phyloP scores from a whole-genome alignment of 305 asterid species.

The Fraxinus floribunda region DNA sequence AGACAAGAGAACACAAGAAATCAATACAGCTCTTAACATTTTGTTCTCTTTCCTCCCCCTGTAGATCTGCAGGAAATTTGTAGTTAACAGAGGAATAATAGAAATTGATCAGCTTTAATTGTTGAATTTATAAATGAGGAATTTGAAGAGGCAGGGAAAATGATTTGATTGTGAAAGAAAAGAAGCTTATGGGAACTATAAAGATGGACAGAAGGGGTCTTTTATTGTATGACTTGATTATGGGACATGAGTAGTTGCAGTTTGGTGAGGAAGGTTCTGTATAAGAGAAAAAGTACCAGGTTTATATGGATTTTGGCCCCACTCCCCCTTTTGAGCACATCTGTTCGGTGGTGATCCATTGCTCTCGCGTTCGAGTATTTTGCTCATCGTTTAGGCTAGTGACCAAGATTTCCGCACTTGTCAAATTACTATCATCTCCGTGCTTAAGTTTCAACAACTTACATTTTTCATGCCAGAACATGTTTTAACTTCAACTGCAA shows the following conservation, averaged over 20 bases:
- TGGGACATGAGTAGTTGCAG: constrained; percentile 61
- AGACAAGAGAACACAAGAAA: constrained; percentile 33
- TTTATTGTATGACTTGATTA: constrained; percentile 33
- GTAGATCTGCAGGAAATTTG: background rate
- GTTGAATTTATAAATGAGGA: constrained; percentile 9
- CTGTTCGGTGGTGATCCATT: background rate
- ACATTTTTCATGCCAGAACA: constrained; percentile 27
- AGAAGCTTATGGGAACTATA: constrained; percentile 19
- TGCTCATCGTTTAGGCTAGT: too few species aligned
- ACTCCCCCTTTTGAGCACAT: background rate
- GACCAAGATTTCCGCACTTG: constrained; percentile 21
- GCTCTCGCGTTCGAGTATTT: background rate
- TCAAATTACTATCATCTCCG: constrained; percentile 23
- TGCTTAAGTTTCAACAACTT: constrained; percentile 39
- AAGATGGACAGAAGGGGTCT: constrained; percentile 18
- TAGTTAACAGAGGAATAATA: background rate
- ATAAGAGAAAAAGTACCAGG: constrained; percentile 2
- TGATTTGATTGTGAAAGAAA: constrained; percentile 13
- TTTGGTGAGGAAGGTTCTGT: constrained; percentile 51
- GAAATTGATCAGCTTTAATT: background rate
- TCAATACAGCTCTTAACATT: constrained; percentile 27
- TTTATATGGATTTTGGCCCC: constrained; percentile 13
- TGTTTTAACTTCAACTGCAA: constrained; percentile 52
- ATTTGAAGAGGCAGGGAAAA: background rate
- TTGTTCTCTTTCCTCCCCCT: background rate